A percentile compares a stretch with the other conserved stretches of the same genome.
phyloP scores from a whole-genome alignment of 177 flowering plant genomes.

The Vitis hybrid region DNA sequence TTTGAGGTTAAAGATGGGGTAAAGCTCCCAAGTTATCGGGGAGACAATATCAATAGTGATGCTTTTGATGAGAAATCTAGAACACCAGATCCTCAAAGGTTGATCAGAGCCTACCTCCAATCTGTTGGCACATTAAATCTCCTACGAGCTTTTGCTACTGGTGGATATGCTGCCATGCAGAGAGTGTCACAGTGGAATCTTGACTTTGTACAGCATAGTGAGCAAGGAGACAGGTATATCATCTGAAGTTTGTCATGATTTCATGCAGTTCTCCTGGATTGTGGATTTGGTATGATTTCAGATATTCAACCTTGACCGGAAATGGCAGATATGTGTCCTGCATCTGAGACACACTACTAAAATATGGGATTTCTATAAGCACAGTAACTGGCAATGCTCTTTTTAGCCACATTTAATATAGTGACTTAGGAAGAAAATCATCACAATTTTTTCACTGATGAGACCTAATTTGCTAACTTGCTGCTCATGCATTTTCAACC shows the following conservation, averaged over 20 bases:
- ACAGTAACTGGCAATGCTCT: no score
- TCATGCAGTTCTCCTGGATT: no score
- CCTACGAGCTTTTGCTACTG: conserved; percentile 59
- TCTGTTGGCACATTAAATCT: conserved; percentile 64
- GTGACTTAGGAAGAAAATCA: background rate
- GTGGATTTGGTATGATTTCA: no score
- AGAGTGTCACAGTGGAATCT: conserved; percentile 65
- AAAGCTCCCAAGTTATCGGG: conserved; percentile 54
- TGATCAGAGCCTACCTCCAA: conserved; percentile 52
- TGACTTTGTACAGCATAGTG: conserved; percentile 50
- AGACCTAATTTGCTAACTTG: background rate
- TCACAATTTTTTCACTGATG: background rate
- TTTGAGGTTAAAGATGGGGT: conserved; percentile 56
- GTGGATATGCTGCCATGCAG: conserved; percentile 67
- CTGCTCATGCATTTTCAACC: background rate
- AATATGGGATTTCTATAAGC: no score
- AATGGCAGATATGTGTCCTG: no score
- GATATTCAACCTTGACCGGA: no score
- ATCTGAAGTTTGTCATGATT: background rate
- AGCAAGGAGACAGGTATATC: conserved; percentile 59
- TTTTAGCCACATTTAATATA: background rate
- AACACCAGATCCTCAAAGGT: conserved; percentile 53
- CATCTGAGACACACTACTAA: no score
- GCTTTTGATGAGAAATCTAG: conserved; percentile 53
- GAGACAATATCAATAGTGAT: conserved; percentile 55